phyloP scores from a whole-genome alignment of 352 stramenopile species.

The Pythium grandisporangium region DNA sequence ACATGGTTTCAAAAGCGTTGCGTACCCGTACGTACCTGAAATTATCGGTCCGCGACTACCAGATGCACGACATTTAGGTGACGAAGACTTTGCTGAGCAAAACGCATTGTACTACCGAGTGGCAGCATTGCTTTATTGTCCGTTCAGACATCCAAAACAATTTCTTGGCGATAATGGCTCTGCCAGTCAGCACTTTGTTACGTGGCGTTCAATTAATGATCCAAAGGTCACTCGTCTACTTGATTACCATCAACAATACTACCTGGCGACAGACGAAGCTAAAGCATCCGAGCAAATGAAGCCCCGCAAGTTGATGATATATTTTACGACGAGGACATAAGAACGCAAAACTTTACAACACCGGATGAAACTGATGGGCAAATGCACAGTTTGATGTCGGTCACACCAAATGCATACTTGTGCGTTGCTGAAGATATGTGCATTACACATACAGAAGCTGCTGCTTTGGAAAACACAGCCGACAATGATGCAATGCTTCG shows the following conservation, averaged over 20 bases:
- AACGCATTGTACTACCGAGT: constrained; percentile 11
- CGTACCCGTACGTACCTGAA: constrained; percentile 11
- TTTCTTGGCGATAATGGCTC: constrained; percentile 1
- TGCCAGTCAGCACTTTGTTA: no score
- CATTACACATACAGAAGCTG: no score
- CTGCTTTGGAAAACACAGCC: no score
- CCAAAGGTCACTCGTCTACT: constrained; percentile 1
- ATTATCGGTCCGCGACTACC: constrained; percentile 12
- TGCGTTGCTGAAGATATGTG: no score
- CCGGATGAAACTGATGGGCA: background rate
- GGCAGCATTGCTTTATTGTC: constrained; percentile 3
- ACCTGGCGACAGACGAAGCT: constrained; percentile 3
- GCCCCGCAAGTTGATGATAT: no score
- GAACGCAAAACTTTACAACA: no score
- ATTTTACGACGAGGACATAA: no score
- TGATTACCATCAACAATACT: constrained; percentile 14
- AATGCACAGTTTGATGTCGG: no score
- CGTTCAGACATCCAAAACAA: constrained; percentile 3
- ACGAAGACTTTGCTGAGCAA: constrained; percentile 5
- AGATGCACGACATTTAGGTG: constrained; percentile 1
- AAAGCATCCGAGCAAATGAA: constrained; percentile 1
- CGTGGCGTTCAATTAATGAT: no score
- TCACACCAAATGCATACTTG: no score
- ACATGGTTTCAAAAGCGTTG: constrained; percentile 1
- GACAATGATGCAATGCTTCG: no score